phyloP scores from a whole-genome alignment of 352 stramenopile genomes.

The Phytophthora citricola region DNA sequence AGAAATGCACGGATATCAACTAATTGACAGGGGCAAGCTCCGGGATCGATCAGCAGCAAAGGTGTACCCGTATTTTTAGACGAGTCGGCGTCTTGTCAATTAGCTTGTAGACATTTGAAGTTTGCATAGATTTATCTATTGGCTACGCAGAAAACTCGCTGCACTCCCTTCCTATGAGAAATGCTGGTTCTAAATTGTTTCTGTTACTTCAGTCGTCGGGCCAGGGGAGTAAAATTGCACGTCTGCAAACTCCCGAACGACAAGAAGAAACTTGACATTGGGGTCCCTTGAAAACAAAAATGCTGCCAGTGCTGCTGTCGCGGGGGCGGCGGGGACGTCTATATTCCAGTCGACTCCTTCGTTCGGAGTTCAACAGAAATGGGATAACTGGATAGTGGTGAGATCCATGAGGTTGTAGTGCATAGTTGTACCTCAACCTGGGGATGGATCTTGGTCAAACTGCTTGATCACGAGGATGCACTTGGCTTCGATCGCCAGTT shows the following conservation, averaged over 20 bases:
- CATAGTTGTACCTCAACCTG: constrained; percentile 2
- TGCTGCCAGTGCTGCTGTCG: constrained; percentile 16
- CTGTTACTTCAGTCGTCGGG: constrained; percentile 25
- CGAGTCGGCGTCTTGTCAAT: no score
- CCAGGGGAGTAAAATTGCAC: constrained; percentile 26
- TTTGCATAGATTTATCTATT: constrained; percentile 27
- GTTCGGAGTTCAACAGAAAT: constrained; percentile 22
- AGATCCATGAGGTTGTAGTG: not conserved
- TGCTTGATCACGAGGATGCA: constrained; percentile 20
- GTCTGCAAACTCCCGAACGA: constrained; percentile 33
- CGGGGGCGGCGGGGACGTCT: constrained; percentile 8
- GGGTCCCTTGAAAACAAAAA: constrained; percentile 7
- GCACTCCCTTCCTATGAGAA: constrained; percentile 36
- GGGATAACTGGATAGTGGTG: constrained; percentile 4
- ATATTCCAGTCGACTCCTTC: constrained; percentile 28
- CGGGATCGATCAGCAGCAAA: not conserved
- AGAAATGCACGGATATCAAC: not conserved
- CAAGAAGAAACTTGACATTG: constrained; percentile 16
- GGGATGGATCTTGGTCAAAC: constrained; percentile 18
- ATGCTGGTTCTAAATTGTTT: constrained; percentile 18
- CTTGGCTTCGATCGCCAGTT: constrained; percentile 26
- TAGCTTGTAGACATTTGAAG: no score
- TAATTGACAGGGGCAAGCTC: not conserved
- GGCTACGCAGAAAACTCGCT: constrained; percentile 22
- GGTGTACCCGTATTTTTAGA: not conserved